Evolutionary conservation across 768 basidiomycete genomes (phyloP), one percentile per base, ranked within the genome.

Genomic region (Galerina marginata): DNA sequence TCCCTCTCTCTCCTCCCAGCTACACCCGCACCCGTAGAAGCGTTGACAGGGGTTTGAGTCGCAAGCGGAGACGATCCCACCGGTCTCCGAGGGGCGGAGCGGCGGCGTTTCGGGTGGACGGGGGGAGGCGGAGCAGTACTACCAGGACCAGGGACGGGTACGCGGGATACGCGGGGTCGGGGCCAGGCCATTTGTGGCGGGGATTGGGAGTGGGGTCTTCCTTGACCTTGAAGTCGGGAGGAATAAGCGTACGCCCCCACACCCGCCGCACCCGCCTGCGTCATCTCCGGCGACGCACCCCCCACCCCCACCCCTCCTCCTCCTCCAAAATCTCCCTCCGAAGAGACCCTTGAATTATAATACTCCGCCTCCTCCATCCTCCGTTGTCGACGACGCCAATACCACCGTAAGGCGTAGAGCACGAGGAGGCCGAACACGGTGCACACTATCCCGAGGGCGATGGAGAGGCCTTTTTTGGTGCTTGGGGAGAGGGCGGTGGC

Each of bases 391-490:
- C 64, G 53, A 7, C 57, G 60, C 56, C 57, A 59, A 23, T 47
- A 61, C 64, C 64, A 65, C n/a, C 53, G 56, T 1, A 61, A 11
- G 11, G 46, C 64, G 33, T 48, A 37, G 7, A 59, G 15, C 14
- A 65, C 64, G 47, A 65, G 60, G 7, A 65, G 58, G 6, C 53
- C 64, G 42, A 65, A 65, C 20, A 59, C 47, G 15, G 64, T 65
- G 29, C 52, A 59, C n/a, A 65, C 64, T 53, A 65, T 45, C 42
- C 64, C 64, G 11, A 65, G 46, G 6, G 64, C 60, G 37, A 61
- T 61, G 20, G 60, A 54, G 5, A 65, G 60, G 12, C 64, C 64
- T 25, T 55, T 58, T 40, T 51, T 61, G 45, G 55, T 51, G 1
- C 53, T 39, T 5, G 58, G 46, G 12, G 58, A 59, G 23, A 40